A percentile compares a stretch with the other conserved stretches of the same genome.
Conservation (phyloP, 1,284 basidiomycete genomes). For the Naganishia liquefaciens region DNA sequence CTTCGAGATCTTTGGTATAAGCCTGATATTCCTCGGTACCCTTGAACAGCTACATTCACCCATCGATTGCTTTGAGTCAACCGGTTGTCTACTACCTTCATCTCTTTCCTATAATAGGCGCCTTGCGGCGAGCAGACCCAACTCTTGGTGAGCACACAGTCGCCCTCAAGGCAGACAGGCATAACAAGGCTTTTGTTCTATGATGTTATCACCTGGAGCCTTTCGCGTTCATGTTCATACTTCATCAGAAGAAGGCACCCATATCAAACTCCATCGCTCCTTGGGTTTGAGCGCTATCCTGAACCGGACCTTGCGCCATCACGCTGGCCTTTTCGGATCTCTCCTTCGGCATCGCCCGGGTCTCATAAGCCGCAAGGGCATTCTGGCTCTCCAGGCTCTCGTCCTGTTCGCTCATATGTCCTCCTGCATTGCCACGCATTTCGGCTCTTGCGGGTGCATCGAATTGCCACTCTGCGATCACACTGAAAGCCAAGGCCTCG, state of each 20-base stretch:
- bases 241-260: slow-evolving; percentile 48
- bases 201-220: too few species aligned
- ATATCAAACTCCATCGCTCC: slow-evolving; percentile 54
- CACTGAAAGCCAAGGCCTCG: slow-evolving; percentile 18
- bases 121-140: too few species aligned
- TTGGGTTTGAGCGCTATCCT: slow-evolving; percentile 40
- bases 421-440: slow-evolving; percentile 46
- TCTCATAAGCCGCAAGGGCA: not conserved
- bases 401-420: slow-evolving; percentile 40
- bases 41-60: too few species aligned
- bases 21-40: too few species aligned
- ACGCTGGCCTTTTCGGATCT: slow-evolving; percentile 70
- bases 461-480: slow-evolving; percentile 23
- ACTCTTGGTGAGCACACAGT: too few species aligned
- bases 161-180: too few species aligned
- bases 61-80: too few species aligned
- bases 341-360: slow-evolving; percentile 63
- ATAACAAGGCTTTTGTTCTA: too few species aligned
- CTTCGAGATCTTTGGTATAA: too few species aligned
- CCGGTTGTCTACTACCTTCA: too few species aligned
- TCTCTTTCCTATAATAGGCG: too few species aligned
- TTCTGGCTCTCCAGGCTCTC: slow-evolving; percentile 58
- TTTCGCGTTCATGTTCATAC: not conserved
- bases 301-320: slow-evolving; percentile 46
- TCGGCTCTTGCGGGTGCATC: slow-evolving; percentile 84